A percentile compares a stretch with the other conserved stretches of the same genome.
Conservation (phyloP, 1,284 basidiomycete species). For the Cryptococcus wingfieldii region DNA sequence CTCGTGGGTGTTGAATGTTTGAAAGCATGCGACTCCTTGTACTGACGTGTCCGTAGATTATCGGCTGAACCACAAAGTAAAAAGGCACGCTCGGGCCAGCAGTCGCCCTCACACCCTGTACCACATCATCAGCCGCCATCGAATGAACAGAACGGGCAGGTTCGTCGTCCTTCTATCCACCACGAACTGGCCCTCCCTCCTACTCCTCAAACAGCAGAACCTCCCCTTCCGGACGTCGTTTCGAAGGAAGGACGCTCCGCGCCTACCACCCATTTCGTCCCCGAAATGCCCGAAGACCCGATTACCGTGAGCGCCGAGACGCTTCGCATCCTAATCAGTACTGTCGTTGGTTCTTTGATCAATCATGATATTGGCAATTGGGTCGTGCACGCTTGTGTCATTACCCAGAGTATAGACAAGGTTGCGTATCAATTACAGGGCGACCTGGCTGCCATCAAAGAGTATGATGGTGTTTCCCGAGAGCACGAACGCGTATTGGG, state of each 20-base stretch:
- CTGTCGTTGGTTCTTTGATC: constrained; percentile 31
- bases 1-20: too few species aligned
- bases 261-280: constrained; percentile 6
- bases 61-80: too few species aligned
- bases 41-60: too few species aligned
- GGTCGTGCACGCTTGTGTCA: constrained; percentile 46
- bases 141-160: background rate
- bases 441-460: constrained; percentile 40
- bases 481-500: constrained; percentile 31
- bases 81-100: too few species aligned
- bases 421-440: constrained; percentile 35
- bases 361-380: constrained; percentile 41
- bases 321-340: constrained; percentile 27
- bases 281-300: constrained; percentile 29
- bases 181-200: background rate
- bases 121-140: too few species aligned
- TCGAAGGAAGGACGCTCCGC: background rate
- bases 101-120: too few species aligned
- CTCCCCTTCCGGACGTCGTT: constrained; percentile 5
- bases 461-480: constrained; percentile 28
- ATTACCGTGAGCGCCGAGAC: constrained; percentile 34
- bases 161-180: background rate
- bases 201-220: background rate
- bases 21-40: too few species aligned
- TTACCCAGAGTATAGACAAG: constrained; percentile 39